Evolutionary conservation across 1,284 basidiomycete species (phyloP).

Genomic region (Irpex lacteus): DNA sequence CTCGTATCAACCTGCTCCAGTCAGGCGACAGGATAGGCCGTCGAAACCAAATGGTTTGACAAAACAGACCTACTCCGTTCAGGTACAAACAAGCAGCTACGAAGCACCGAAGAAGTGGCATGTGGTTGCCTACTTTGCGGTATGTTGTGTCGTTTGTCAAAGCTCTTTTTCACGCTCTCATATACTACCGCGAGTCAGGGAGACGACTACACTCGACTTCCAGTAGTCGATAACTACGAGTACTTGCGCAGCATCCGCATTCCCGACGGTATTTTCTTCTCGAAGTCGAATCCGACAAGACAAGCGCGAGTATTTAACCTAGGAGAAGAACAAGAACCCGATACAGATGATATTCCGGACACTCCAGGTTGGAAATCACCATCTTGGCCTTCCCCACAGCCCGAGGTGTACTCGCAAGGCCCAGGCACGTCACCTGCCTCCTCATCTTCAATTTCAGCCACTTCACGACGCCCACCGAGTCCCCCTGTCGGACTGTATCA

Average conservation of each 20-base stretch:
- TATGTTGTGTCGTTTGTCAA: constrained; percentile 30
- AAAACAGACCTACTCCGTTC: constrained; percentile 77
- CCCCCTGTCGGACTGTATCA: constrained; percentile 23
- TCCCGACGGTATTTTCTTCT: constrained; percentile 64
- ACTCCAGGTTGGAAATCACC: constrained; percentile 26
- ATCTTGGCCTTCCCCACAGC: constrained; percentile 27
- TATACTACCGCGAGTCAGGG: constrained; percentile 37
- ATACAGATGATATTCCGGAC: constrained; percentile 20
- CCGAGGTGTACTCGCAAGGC: constrained; percentile 23
- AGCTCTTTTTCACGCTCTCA: constrained; percentile 4
- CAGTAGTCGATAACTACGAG: constrained; percentile 66
- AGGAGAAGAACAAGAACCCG: constrained; percentile 22
- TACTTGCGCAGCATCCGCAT: constrained; percentile 62
- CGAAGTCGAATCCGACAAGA: constrained; percentile 50
- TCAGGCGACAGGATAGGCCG: constrained; percentile 66
- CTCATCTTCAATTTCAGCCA: constrained; percentile 34
- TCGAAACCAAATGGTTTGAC: constrained; percentile 73
- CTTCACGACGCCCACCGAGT: constrained; percentile 25
- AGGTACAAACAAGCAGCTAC: constrained; percentile 57
- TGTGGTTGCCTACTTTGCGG: constrained; percentile 76
- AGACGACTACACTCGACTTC: constrained; percentile 62
- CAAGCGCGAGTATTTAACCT: constrained; percentile 34
- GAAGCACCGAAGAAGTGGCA: constrained; percentile 69
- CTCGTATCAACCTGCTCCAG: constrained; percentile 50
- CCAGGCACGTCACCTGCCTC: constrained; percentile 22